Percentiles rank a stretch among this genome's conserved stretches.
phyloP scores from a whole-genome alignment of 768 basidiomycete genomes.

The Porphyrellus cyaneotinctus region DNA sequence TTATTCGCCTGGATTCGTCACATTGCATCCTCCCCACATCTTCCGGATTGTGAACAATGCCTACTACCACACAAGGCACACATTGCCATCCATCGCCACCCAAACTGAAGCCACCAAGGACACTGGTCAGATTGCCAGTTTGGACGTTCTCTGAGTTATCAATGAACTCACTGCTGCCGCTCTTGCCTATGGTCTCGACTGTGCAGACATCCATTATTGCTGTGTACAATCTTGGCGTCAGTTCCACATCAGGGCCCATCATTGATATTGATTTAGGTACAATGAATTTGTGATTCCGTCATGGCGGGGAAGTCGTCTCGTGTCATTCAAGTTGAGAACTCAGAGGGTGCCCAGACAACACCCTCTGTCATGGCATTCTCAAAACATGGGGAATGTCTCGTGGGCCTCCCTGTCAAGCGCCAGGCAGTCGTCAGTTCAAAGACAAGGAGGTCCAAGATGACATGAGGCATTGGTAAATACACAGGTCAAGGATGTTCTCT shows the following conservation, averaged over 20 bases:
- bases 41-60: too few species aligned
- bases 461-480: constrained; percentile 69
- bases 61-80: too few species aligned
- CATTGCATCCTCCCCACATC: too few species aligned
- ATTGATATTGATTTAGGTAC: constrained; percentile 97
- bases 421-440: constrained; percentile 92
- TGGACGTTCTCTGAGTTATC: too few species aligned
- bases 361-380: constrained; percentile 99
- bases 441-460: constrained; percentile 95
- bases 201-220: too few species aligned
- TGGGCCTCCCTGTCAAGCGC: constrained; percentile 94
- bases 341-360: constrained; percentile 96
- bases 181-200: too few species aligned
- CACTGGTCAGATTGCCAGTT: too few species aligned
- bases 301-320: constrained; percentile 96
- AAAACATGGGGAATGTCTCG: constrained; percentile 94
- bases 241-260: constrained; percentile 59
- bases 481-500: not conserved
- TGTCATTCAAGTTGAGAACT: constrained; percentile 96
- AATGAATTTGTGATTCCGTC: constrained; percentile 86
- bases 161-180: too few species aligned
- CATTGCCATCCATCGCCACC: too few species aligned
- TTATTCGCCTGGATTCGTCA: too few species aligned
- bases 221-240: too few species aligned
- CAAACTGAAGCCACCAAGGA: too few species aligned